Base-by-base conservation (phyloP, 2,329 filamentous ascomycete genomes). In the Nemania sp. region DNA sequence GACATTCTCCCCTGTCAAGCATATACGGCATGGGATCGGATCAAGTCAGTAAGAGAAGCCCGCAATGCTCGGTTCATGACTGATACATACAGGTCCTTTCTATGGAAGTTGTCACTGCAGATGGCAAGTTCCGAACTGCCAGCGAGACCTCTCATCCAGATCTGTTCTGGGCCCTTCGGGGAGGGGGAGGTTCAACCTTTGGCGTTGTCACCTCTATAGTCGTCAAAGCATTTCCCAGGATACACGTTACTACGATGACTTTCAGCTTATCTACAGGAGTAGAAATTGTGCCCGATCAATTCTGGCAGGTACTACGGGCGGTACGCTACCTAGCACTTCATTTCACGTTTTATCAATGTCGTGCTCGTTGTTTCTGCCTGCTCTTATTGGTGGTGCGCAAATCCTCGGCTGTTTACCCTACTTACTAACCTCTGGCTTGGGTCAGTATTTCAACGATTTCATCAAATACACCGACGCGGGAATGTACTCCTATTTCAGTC, bases 1-100 rank as follows among this genome's bases (percentile, higher is more conserved):
- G 84, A 0, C 82, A 87, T 69, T 81, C 79, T 11, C 82, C 82
- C 2, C 67, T 87, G 54, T 79, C 79, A 11, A 76, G 76, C 54
- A 69, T 80, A 39, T 81, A 81, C 63, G 77, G 84, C 62, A 78
- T 84, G 69, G 81, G 74, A 5, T 78, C 79, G 29, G 82, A 84
- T 67, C 79, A 82, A 48, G 69, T 68, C 29, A 40, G 67, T 62
- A 18, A n/a, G 20, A 12, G 7, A 12, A 21, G 40, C 10, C 47
- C 18, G 12, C 18, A 7, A 17, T 18, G 12, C 32, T 39, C n/a
- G 12, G 12, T 47, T 50, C 10, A 15, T 54, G 18, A 18, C 57
- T 64, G 42, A 57, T 45, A 32, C 18, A n/a, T 7, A 37, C 18
- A 70, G 67, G 77, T 81, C 17, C 75, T 84, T 15, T 76, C 77